Evolutionary conservation across 2,329 filamentous ascomycete genomes (phyloP).

Genomic region (Madurella mycetomatis): DNA sequence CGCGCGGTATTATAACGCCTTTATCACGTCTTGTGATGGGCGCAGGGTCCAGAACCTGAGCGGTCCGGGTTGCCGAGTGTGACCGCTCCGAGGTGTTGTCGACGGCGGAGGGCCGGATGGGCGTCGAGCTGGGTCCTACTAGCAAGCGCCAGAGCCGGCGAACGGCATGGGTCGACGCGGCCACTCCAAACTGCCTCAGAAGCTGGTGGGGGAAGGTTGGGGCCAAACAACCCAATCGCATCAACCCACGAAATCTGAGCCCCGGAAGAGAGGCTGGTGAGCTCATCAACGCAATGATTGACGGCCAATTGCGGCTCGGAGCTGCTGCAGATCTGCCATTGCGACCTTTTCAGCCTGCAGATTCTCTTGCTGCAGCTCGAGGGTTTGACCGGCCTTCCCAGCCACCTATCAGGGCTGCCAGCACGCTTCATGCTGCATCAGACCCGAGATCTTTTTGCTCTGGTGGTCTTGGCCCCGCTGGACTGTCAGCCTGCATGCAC

Average conservation of each 20-base stretch:
- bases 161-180: no score
- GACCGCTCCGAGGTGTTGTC: not conserved
- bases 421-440: slow-evolving; percentile 16
- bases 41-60: not conserved
- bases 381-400: slow-evolving; percentile 22
- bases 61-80: not conserved
- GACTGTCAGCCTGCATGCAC: not conserved
- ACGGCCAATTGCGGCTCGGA: slow-evolving; percentile 22
- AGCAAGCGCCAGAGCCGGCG: no score
- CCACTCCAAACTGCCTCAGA: not conserved
- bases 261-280: slow-evolving; percentile 23
- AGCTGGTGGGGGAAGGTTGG: slow-evolving; percentile 6
- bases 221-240: slow-evolving; percentile 25
- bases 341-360: slow-evolving; percentile 18
- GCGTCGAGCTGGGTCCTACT: not conserved
- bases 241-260: slow-evolving; percentile 25
- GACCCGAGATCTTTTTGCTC: slow-evolving; percentile 14
- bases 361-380: slow-evolving; percentile 20
- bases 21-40: not conserved
- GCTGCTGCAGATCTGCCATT: slow-evolving; percentile 19
- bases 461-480: slow-evolving; percentile 7
- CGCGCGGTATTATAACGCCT: not conserved
- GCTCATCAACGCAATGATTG: not conserved
- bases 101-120: not conserved
- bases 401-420: slow-evolving; percentile 12